phyloP scores from a whole-genome alignment of 371 early-diverging fungal species.

The Circinella minor region DNA sequence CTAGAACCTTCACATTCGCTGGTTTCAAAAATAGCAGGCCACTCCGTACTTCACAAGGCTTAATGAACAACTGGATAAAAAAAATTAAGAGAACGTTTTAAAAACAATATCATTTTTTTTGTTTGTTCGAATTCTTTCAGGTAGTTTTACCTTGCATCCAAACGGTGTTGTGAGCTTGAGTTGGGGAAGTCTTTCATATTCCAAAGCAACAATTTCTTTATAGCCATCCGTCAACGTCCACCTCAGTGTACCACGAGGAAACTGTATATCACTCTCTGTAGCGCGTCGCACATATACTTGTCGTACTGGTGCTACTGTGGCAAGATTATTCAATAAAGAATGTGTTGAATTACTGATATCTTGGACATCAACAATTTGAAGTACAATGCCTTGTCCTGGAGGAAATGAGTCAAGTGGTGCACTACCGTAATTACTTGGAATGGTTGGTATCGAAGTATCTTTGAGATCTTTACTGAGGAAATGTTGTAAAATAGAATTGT shows the following conservation, averaged over 20 bases:
- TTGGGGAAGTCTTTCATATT: constrained; percentile 31
- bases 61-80: constrained; percentile 31
- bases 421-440: constrained; percentile 24
- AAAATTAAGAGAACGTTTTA: background rate
- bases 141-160: constrained; percentile 42
- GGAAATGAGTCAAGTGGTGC: constrained; percentile 29
- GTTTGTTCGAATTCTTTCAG: background rate
- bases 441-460: constrained; percentile 30
- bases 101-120: background rate
- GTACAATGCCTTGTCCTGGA: constrained; percentile 29
- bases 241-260: constrained; percentile 39
- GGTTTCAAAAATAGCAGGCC: constrained; percentile 38
- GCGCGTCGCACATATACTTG: constrained; percentile 31
- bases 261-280: constrained; percentile 20
- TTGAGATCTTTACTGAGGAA: constrained; percentile 34
- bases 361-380: constrained; percentile 40
- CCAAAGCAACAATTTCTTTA: constrained; percentile 36
- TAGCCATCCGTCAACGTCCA: constrained; percentile 46
- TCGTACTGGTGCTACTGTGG: constrained; percentile 30
- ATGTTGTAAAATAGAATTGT: constrained; percentile 22
- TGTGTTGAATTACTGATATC: constrained; percentile 39
- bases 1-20: constrained; percentile 32
- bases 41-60: constrained; percentile 36
- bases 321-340: constrained; percentile 28
- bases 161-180: constrained; percentile 40